Evolutionary conservation across 768 basidiomycete genomes (phyloP).

Genomic region (Suillus placidus): DNA sequence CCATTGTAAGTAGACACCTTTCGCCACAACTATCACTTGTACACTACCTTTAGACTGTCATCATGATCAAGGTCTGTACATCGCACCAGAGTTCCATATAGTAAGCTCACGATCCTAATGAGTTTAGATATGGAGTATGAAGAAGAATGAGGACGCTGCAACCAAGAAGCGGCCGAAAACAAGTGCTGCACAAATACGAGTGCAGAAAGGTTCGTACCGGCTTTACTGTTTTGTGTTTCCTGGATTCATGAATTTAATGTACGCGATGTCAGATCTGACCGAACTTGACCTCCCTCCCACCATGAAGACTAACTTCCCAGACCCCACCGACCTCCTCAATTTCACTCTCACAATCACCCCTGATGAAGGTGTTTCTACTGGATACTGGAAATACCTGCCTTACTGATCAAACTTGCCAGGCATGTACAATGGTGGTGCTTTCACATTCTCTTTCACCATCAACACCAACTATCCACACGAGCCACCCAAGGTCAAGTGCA

Average conservation of each 20-base stretch:
- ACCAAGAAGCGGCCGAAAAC: slow-evolving; percentile 99
- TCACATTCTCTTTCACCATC: slow-evolving; percentile 93
- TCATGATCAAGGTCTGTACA: slow-evolving; percentile 48
- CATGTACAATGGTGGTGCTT: slow-evolving; percentile 97
- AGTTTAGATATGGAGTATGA: slow-evolving; percentile 95
- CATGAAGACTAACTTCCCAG: slow-evolving; percentile 94
- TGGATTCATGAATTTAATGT: slow-evolving; percentile 10
- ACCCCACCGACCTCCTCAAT: slow-evolving; percentile 93
- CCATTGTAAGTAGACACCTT: slow-evolving; percentile 15
- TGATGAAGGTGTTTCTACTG: slow-evolving; percentile 77
- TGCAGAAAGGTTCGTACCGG: slow-evolving; percentile 85
- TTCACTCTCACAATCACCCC: slow-evolving; percentile 95
- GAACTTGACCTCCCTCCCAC: slow-evolving; percentile 95
- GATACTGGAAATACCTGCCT: neutral
- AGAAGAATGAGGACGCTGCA: slow-evolving; percentile 98
- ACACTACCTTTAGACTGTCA: slow-evolving; percentile 15
- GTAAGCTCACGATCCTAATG: slow-evolving; percentile 12
- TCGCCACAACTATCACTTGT: slow-evolving; percentile 15
- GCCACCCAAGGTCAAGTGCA: slow-evolving; percentile 98
- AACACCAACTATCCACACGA: slow-evolving; percentile 99
- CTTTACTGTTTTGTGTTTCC: neutral
- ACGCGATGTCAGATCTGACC: slow-evolving; percentile 71
- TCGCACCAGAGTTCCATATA: neutral
- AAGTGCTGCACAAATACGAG: slow-evolving; percentile 95
- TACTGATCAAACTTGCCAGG: slow-evolving; percentile 48